phyloP scores from a whole-genome alignment of 2,329 filamentous ascomycete genomes.

The Coniochaeta sp. region DNA sequence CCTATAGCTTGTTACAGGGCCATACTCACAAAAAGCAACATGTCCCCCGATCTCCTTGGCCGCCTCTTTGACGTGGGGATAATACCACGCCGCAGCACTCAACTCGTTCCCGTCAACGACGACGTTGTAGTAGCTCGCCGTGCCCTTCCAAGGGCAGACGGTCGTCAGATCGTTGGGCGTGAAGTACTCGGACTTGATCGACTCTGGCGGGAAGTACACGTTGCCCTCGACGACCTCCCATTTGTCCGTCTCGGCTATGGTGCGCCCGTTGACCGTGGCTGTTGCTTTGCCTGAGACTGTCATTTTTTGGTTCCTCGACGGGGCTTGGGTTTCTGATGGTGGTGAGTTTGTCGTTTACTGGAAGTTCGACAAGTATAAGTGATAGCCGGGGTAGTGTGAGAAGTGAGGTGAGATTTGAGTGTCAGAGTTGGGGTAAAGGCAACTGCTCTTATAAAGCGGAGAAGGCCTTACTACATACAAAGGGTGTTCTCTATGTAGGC shows the following conservation, averaged over 20 bases:
- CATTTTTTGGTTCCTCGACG: not conserved
- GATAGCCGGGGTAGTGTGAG: not conserved
- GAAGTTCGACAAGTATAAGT: not conserved
- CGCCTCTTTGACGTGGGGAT: conserved; percentile 39
- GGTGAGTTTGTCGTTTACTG: not conserved
- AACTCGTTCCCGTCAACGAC: conserved; percentile 37
- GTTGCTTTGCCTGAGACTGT: conserved; percentile 16
- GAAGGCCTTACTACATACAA: not conserved
- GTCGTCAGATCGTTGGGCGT: conserved; percentile 36
- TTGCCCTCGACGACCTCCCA: conserved; percentile 52
- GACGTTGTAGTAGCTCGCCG: conserved; percentile 48
- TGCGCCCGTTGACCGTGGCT: conserved; percentile 39
- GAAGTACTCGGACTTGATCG: conserved; percentile 36
- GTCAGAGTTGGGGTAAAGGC: not conserved
- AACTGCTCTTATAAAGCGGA: not conserved
- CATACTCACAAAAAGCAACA: conserved; percentile 49
- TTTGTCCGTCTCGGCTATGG: conserved; percentile 41
- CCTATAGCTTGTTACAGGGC: too few species aligned
- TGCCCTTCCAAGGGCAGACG: conserved; percentile 49
- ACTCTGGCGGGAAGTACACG: conserved; percentile 43
- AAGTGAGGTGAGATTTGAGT: not conserved
- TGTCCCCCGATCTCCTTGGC: conserved; percentile 43
- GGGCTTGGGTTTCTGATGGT: not conserved
- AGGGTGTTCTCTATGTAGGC: not conserved
- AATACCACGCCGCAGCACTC: conserved; percentile 52